A percentile compares a stretch with the other conserved stretches of the same genome.
phyloP scores from a whole-genome alignment of 176 grass and related monocot species.

The Raddia guianensis region DNA sequence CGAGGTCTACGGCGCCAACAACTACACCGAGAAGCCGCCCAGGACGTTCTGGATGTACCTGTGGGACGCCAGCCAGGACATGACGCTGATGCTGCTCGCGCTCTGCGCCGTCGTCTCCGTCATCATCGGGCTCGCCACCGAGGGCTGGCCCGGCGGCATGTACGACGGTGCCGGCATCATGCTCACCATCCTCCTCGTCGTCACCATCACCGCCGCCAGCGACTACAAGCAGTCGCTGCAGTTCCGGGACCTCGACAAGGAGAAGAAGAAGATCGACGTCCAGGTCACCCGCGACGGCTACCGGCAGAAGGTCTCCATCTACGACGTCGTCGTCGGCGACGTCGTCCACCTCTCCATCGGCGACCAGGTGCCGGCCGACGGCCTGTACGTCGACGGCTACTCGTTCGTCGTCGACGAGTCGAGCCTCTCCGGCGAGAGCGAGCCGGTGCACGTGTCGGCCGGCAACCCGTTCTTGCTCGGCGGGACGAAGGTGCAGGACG shows the following conservation, averaged over 20 bases:
- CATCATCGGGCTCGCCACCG: conserved; percentile 74
- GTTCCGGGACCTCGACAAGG: conserved; percentile 87
- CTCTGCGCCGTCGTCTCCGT: conserved; percentile 78
- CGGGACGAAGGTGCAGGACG: conserved; percentile 99
- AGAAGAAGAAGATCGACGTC: conserved; percentile 96
- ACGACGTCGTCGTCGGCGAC: conserved; percentile 89
- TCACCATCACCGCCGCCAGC: conserved; percentile 81
- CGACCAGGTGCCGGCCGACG: conserved; percentile 87
- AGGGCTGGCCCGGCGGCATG: conserved; percentile 76
- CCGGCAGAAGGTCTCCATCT: conserved; percentile 90
- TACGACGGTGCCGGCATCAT: conserved; percentile 89
- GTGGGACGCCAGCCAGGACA: conserved; percentile 91
- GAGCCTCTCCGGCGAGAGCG: conserved; percentile 87
- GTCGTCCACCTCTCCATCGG: conserved; percentile 86
- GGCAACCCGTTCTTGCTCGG: conserved; percentile 77
- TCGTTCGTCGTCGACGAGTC: conserved; percentile 84
- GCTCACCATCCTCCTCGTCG: conserved; percentile 77
- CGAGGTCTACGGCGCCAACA: conserved; percentile 73
- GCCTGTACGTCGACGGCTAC: conserved; percentile 80
- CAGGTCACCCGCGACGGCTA: conserved; percentile 88
- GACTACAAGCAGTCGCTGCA: conserved; percentile 98
- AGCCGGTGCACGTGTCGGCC: conserved; percentile 63
- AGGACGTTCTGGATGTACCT: conserved; percentile 91
- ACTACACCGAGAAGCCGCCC: conserved; percentile 74
- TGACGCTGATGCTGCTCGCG: conserved; percentile 83